A percentile compares a stretch with the other conserved stretches of the same genome.
These are phyloP conservation scores for Verticillium nubilum DNA, from an alignment of 2,329 filamentous ascomycete species.

Conservation along the genomic window DNA sequence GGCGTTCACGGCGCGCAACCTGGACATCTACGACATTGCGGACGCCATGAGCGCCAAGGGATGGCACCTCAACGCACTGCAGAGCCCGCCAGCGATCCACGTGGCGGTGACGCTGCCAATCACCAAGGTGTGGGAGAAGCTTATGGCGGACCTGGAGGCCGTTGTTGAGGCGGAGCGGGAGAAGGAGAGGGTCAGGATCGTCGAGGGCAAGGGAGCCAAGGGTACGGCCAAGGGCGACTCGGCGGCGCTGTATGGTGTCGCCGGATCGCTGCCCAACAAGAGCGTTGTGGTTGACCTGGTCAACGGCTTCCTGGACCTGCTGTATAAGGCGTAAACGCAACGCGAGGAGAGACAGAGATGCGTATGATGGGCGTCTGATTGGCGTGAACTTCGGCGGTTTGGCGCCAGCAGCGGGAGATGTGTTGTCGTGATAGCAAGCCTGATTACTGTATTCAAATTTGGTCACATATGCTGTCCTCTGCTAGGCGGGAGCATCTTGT, in stretches of 20 bases:
- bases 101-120: constrained; percentile 89
- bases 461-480: background rate
- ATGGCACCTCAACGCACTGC: constrained; percentile 94
- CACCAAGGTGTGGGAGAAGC: constrained; percentile 70
- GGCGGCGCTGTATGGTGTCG: constrained; percentile 89
- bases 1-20: constrained; percentile 75
- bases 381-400: background rate
- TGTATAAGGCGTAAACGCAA: constrained; percentile 71
- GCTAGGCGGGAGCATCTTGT: background rate
- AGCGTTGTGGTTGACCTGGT: constrained; percentile 88
- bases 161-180: constrained; percentile 70
- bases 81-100: constrained; percentile 87
- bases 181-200: constrained; percentile 67
- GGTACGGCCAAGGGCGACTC: constrained; percentile 71
- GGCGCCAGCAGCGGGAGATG: background rate
- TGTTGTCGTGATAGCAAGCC: background rate
- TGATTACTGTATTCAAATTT: background rate
- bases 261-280: constrained; percentile 92
- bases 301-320: constrained; percentile 82
- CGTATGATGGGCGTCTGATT: background rate
- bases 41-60: constrained; percentile 79
- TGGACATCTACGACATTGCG: constrained; percentile 91
- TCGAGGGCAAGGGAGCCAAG: constrained; percentile 61
- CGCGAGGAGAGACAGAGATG: background rate
- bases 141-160: constrained; percentile 67